Evolutionary conservation across 495 filamentous ascomycete genomes (phyloP).

Genomic region (Sabuloglossum arenarium): DNA sequence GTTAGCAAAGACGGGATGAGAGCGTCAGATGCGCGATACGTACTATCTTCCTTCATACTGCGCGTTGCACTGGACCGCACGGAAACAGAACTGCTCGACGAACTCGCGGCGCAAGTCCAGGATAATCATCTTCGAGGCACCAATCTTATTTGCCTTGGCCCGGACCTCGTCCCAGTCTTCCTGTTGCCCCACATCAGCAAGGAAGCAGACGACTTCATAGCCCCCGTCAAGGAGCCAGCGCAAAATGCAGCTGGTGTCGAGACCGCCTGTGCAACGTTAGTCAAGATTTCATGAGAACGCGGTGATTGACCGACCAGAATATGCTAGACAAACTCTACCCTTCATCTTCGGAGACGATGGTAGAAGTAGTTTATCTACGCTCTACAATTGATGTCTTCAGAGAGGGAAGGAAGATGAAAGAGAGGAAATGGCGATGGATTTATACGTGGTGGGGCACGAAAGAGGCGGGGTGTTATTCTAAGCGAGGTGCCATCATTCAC

Average conservation of each 20-base stretch:
- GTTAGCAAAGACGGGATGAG: background rate
- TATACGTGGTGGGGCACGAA: too few species aligned
- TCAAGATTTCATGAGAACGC: background rate
- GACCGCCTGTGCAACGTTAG: conserved; percentile 6
- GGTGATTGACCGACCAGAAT: background rate
- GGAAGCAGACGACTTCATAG: conserved; percentile 13
- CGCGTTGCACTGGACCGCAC: conserved; percentile 5
- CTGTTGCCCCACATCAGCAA: background rate
- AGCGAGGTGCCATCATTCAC: too few species aligned
- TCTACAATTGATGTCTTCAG: background rate
- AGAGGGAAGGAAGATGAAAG: too few species aligned
- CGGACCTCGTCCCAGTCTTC: conserved; percentile 12
- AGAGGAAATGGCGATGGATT: too few species aligned
- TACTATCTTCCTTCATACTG: conserved; percentile 10
- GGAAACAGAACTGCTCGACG: conserved; percentile 5
- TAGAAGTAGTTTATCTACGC: background rate
- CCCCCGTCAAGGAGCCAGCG: conserved; percentile 8
- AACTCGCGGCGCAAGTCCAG: conserved; percentile 11
- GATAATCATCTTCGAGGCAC: conserved; percentile 12
- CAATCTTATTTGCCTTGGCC: conserved; percentile 12
- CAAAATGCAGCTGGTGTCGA: conserved; percentile 10
- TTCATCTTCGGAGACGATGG: background rate
- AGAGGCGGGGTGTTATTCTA: too few species aligned
- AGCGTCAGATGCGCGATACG: background rate
- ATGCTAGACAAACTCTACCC: background rate